phyloP scores from a whole-genome alignment of 1,284 basidiomycete genomes.

The Cronartium quercuum region DNA sequence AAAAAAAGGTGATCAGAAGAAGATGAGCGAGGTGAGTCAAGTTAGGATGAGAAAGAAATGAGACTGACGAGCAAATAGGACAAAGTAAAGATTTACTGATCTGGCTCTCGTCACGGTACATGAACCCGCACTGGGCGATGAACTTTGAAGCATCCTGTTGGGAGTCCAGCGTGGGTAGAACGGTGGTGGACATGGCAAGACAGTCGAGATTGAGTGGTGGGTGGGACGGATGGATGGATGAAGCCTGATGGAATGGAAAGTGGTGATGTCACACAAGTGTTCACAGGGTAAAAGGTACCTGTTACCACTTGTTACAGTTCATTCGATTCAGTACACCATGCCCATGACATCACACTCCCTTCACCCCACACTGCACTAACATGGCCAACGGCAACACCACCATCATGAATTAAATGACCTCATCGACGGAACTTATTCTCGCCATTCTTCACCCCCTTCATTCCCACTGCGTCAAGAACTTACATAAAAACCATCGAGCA shows the following conservation, averaged over 20 bases:
- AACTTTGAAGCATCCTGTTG: constrained; percentile 28
- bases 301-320: too few species aligned
- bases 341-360: too few species aligned
- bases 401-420: too few species aligned
- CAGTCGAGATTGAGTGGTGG: neutral
- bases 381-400: too few species aligned
- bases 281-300: too few species aligned
- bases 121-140: constrained; percentile 22
- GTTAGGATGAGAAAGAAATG: neutral
- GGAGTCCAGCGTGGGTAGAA: neutral
- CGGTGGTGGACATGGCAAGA: neutral
- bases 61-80: constrained; percentile 32
- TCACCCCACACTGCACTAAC: too few species aligned
- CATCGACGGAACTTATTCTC: too few species aligned
- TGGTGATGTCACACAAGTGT: neutral
- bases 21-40: neutral
- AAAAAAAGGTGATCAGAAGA: neutral
- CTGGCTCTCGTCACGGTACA: constrained; percentile 19
- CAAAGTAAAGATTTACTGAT: constrained; percentile 29
- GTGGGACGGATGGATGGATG: neutral
- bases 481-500: too few species aligned
- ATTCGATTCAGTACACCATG: too few species aligned
- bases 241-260: neutral
- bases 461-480: too few species aligned
- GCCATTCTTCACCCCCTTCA: too few species aligned